phyloP scores from a whole-genome alignment of 2,329 filamentous ascomycete genomes.

The Dactylella cylindrospora region DNA sequence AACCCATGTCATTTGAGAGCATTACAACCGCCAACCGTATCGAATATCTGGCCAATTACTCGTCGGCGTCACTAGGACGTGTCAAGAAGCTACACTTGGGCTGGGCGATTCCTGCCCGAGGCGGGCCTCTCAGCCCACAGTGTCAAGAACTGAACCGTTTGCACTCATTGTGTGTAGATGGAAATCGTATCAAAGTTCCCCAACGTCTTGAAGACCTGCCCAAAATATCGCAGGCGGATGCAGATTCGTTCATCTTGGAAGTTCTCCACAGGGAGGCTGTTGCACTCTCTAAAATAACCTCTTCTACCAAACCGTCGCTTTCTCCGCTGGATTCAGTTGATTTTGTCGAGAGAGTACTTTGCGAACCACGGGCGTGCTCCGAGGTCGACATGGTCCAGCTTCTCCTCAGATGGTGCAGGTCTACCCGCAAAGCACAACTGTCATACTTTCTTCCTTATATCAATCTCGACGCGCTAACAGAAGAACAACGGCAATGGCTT shows the following conservation, averaged over 20 bases:
- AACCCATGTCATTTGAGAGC: constrained; percentile 51
- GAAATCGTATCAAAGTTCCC: constrained; percentile 53
- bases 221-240: constrained; percentile 37
- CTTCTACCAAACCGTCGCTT: too few species aligned
- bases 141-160: constrained; percentile 55
- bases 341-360: too few species aligned
- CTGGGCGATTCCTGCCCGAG: constrained; percentile 53
- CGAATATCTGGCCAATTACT: constrained; percentile 54
- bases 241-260: constrained; percentile 52
- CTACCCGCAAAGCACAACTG: too few species aligned
- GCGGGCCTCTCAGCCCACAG: constrained; percentile 52
- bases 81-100: constrained; percentile 55
- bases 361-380: too few species aligned
- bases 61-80: constrained; percentile 52
- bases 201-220: constrained; percentile 50
- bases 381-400: constrained; percentile 53
- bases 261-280: constrained; percentile 51
- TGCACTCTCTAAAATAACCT: too few species aligned
- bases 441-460: constrained; percentile 50
- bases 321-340: too few species aligned
- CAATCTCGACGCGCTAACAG: constrained; percentile 50
- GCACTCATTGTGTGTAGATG: constrained; percentile 55
- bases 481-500: constrained; percentile 53
- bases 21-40: constrained; percentile 53
- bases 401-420: constrained; percentile 52